These are phyloP conservation scores for Penicillium goetzii DNA, from an alignment of 495 filamentous ascomycete species.

Conservation along the genomic window DNA sequence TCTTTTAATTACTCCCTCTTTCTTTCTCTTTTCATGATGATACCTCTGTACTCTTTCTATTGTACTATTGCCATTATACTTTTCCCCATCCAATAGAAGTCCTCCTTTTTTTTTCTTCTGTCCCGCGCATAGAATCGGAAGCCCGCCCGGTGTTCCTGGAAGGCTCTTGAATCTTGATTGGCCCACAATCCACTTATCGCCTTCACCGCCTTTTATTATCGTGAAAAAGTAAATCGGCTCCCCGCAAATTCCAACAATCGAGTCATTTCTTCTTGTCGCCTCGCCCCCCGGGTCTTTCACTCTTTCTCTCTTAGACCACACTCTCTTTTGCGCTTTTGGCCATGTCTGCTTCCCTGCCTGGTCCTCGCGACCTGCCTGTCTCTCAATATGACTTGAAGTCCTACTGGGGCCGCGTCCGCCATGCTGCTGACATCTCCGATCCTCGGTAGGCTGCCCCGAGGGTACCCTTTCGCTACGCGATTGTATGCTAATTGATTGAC, in stretches of 20 bases:
- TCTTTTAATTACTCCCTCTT: constrained; percentile 28
- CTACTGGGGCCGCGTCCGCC: constrained; percentile 93
- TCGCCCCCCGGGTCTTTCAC: not conserved
- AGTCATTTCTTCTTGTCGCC: constrained; percentile 19
- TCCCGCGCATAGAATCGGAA: constrained; percentile 12
- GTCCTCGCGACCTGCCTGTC: constrained; percentile 78
- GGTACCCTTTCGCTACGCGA: not conserved
- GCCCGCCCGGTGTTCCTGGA: constrained; percentile 13
- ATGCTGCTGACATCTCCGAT: constrained; percentile 88
- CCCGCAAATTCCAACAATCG: constrained; percentile 22
- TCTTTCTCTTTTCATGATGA: constrained; percentile 25
- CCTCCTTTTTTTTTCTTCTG: not conserved
- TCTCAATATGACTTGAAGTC: constrained; percentile 91
- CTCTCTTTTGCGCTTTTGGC: constrained; percentile 12
- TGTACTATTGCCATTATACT: constrained; percentile 11
- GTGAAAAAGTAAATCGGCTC: constrained; percentile 23
- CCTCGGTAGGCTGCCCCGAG: constrained; percentile 73
- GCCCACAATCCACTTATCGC: constrained; percentile 38
- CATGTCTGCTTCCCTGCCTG: constrained; percentile 93
- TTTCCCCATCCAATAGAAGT: constrained; percentile 15
- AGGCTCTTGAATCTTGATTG: constrained; percentile 29
- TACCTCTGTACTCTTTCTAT: constrained; percentile 41
- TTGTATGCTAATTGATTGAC: constrained; percentile 15
- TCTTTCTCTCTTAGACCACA: constrained; percentile 2
- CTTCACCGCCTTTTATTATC: constrained; percentile 44